A percentile compares a stretch with the other conserved stretches of the same genome.
Evolutionary conservation across 2,329 filamentous ascomycete genomes (phyloP).

Genomic region (Exophiala calicioides): DNA sequence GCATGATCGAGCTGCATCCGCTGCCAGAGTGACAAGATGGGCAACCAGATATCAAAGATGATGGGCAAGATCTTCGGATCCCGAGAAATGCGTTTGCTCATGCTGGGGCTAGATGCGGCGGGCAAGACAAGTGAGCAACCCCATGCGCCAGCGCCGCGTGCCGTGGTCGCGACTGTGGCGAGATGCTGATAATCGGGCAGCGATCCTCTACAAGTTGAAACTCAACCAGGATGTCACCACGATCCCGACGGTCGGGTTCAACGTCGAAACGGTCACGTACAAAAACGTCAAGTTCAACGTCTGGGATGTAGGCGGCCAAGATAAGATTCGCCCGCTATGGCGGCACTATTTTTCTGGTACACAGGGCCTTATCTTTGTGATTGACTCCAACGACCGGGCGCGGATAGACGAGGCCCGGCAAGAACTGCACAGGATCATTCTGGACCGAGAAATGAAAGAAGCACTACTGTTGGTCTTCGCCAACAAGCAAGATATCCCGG

Average conservation of each 20-base stretch:
- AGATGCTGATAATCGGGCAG: conserved; percentile 35
- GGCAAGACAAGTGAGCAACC: conserved; percentile 79
- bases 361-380: conserved; percentile 97
- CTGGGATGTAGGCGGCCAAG: conserved; percentile 97
- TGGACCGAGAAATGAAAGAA: conserved; percentile 97
- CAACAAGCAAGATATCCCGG: conserved; percentile 95
- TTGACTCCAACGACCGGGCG: conserved; percentile 88
- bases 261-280: conserved; percentile 98
- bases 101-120: conserved; percentile 95
- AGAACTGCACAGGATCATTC: conserved; percentile 95
- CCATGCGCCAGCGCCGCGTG: not conserved
- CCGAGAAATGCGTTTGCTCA: conserved; percentile 97
- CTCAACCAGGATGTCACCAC: conserved; percentile 97
- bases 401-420: conserved; percentile 91
- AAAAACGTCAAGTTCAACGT: conserved; percentile 99
- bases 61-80: conserved; percentile 99
- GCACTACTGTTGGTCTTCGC: conserved; percentile 92
- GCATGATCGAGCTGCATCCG: conserved; percentile 3
- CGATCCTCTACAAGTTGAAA: conserved; percentile 98
- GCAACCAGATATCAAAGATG: conserved; percentile 89
- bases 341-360: conserved; percentile 96
- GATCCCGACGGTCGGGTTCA: conserved; percentile 97
- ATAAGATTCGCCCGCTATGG: conserved; percentile 97
- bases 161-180: not conserved
- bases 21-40: conserved; percentile 62